Base-by-base conservation (phyloP, 2,329 filamentous ascomycete species). In the Corynespora cassiicola region DNA sequence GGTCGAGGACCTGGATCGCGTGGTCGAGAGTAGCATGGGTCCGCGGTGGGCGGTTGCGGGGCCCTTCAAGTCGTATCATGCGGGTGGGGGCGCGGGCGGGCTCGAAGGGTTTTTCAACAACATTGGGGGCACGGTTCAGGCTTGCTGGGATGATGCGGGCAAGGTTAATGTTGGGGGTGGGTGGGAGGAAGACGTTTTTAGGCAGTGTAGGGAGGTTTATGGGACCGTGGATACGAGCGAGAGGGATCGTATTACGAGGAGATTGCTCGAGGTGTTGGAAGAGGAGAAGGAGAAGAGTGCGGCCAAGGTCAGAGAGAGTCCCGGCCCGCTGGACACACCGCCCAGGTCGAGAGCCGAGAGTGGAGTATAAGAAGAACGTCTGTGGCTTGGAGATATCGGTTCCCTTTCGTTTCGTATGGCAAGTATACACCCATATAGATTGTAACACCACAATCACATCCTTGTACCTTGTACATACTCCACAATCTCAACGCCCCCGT, bases 31-130 rank as follows among this genome's bases (percentile, higher is more conserved):
- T 11, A 76, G 72, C 27, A 71, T 81, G 63, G 79, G 79, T 1
- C 76, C 77, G 1, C 50, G 78, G 32, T 81, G 79, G 78, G 73
- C 76, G 7, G 72, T 79, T 6, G 75, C 75, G 15, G 79, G 79
- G 1, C 76, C 79, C 3, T 82, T 82, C 54, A 78, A 79, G 57
- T 77, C 76, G 31, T 83, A 82, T 63, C 75, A 79, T 63, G 78
- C 78, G 34, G 80, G 80, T 2, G 80, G 80, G 8, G 80, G 80
- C 3, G 66, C 70, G 8, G 74, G 71, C 2, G 79, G 80, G 1
- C 60, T 82, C 39, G 61, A 68, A 9, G 74, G 70, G 0, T 81
- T 82, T 41, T 71, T 82, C 49, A 68, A 73, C 29, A 82, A 82
- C 50, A 75, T 83, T 50, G 78, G 77, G 5, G 73, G 71, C 8